Percentiles rank a stretch among this genome's conserved stretches.
phyloP scores from a whole-genome alignment of 176 grass and related monocot species.

The Eleusine coracana region DNA sequence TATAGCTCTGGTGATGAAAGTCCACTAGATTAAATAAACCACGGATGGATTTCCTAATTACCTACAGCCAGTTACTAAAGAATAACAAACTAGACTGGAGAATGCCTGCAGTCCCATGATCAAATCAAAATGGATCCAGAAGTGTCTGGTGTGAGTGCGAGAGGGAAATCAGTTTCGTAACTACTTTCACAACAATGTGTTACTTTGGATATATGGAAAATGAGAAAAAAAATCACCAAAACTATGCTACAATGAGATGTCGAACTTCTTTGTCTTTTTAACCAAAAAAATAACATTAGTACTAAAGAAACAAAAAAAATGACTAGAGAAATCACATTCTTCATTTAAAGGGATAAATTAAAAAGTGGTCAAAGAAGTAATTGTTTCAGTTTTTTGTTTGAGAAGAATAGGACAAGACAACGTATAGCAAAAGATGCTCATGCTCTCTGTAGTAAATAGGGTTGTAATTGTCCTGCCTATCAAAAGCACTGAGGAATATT shows the following conservation, averaged over 20 bases:
- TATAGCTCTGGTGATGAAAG: no score
- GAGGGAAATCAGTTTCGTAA: neutral
- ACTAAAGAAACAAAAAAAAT: no score
- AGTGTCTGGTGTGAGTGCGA: neutral
- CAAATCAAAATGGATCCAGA: neutral
- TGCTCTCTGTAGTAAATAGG: neutral
- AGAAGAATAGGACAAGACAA: no score
- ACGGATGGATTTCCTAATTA: no score
- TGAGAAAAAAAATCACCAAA: neutral
- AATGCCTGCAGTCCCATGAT: neutral
- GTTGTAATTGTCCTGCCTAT: neutral
- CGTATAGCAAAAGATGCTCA: no score
- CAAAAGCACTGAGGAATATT: neutral
- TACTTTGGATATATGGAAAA: neutral
- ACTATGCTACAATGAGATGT: neutral
- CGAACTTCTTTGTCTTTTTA: no score
- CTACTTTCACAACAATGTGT: neutral
- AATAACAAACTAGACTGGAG: neutral
- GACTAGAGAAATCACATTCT: no score
- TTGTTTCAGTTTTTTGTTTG: no score
- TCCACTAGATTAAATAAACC: no score
- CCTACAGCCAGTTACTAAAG: neutral
- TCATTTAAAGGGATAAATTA: no score
- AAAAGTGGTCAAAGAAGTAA: no score
- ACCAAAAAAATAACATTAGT: no score